These are phyloP conservation scores for Cutaneotrichosporon sp. DNA, from an alignment of 1,284 basidiomycete genomes.

Conservation along the genomic window DNA sequence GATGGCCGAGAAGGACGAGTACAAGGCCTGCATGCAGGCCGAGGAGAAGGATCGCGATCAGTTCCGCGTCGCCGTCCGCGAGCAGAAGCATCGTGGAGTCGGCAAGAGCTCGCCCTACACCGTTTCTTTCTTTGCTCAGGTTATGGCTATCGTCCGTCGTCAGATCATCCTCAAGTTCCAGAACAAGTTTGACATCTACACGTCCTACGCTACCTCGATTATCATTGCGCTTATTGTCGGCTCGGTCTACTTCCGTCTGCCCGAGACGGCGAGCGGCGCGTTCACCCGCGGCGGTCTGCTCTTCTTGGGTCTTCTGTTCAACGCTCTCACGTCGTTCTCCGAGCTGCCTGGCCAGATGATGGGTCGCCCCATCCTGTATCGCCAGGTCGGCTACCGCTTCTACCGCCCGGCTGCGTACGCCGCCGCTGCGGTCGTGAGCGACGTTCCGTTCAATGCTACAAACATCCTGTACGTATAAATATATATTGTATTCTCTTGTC, in stretches of 20 bases:
- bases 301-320: constrained; percentile 71
- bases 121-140: constrained; percentile 72
- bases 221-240: constrained; percentile 68
- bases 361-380: constrained; percentile 67
- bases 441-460: constrained; percentile 56
- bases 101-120: constrained; percentile 84
- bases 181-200: constrained; percentile 76
- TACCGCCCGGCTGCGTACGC: constrained; percentile 63
- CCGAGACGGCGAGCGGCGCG: constrained; percentile 70
- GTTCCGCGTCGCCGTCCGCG: constrained; percentile 71
- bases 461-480: constrained; percentile 47
- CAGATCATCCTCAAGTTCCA: constrained; percentile 73
- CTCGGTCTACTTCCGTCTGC: constrained; percentile 70
- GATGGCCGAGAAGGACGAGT: constrained; percentile 61
- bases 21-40: constrained; percentile 65
- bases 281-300: constrained; percentile 85
- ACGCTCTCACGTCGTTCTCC: constrained; percentile 56
- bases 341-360: constrained; percentile 62
- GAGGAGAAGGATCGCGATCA: constrained; percentile 65
- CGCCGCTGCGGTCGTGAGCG: constrained; percentile 51
- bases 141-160: constrained; percentile 67
- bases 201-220: constrained; percentile 63
- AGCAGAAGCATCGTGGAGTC: constrained; percentile 77
- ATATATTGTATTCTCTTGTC: constrained; percentile 40
- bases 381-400: constrained; percentile 70